Conservation (phyloP, 306 rosid genomes). For the Bauhinia variegata region DNA sequence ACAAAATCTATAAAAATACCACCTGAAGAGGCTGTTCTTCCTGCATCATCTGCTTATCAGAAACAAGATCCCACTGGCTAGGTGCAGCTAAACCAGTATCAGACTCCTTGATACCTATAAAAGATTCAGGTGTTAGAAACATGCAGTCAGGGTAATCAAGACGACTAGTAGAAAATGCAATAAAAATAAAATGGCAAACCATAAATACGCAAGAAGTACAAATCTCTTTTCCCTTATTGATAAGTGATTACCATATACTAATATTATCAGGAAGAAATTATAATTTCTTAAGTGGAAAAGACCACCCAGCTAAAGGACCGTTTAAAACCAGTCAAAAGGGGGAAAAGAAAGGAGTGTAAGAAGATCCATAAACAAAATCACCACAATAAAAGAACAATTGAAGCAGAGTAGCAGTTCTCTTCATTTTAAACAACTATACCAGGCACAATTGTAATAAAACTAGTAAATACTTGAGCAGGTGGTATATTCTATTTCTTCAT, state of each 20-base stretch:
- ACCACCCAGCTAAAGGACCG: no score
- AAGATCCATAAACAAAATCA: neutral
- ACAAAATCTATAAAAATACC: conserved; percentile 11
- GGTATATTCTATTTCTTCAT: no score
- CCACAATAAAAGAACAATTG: neutral
- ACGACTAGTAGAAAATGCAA: conserved; percentile 19
- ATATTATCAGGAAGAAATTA: no score
- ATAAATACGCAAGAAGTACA: no score
- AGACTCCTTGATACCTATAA: conserved; percentile 92
- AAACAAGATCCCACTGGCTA: conserved; percentile 99
- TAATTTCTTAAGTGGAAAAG: no score
- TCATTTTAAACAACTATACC: conserved; percentile 8
- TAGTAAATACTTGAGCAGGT: no score
- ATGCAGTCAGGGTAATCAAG: conserved; percentile 2
- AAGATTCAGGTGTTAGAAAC: conserved; percentile 10
- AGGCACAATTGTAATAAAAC: neutral
- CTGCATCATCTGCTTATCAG: conserved; percentile 99
- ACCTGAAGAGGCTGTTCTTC: conserved; percentile 99
- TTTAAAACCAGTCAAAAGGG: no score
- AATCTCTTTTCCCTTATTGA: no score
- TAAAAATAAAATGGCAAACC: no score
- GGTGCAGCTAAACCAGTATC: conserved; percentile 99
- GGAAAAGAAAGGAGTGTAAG: no score
- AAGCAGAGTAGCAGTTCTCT: no score
- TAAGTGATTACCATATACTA: no score